Evolutionary conservation across 768 basidiomycete species (phyloP).

Genomic region (Leccinellum luteum): DNA sequence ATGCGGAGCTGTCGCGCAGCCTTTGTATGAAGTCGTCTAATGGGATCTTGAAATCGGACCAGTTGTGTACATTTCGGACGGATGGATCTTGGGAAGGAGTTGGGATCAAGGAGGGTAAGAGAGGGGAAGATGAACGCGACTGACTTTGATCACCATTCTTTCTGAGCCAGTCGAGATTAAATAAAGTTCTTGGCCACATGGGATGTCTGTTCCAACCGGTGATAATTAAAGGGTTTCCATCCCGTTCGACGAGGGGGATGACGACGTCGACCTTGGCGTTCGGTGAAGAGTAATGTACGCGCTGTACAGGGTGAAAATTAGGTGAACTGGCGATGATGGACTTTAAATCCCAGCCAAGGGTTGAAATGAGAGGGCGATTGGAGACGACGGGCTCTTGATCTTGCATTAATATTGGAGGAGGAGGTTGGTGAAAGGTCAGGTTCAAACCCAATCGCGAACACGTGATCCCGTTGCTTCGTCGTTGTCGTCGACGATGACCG

Average conservation of each 20-base stretch:
- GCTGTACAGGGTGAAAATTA: slow-evolving; percentile 44
- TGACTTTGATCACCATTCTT: slow-evolving; percentile 32
- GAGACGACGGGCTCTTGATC: neutral
- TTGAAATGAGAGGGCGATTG: slow-evolving; percentile 30
- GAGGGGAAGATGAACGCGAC: neutral
- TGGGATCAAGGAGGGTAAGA: slow-evolving; percentile 9
- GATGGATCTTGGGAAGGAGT: slow-evolving; percentile 42
- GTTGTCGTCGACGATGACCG: slow-evolving; percentile 11
- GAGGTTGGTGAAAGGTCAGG: neutral
- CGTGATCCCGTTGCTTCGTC: slow-evolving; percentile 19
- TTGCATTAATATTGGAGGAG: neutral
- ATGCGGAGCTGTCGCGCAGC: slow-evolving; percentile 36
- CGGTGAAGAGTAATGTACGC: slow-evolving; percentile 32
- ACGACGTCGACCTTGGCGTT: slow-evolving; percentile 27
- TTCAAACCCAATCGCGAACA: neutral
- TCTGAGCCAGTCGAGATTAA: slow-evolving; percentile 55
- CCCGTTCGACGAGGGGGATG: slow-evolving; percentile 46
- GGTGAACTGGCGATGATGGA: slow-evolving; percentile 35
- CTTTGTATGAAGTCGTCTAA: slow-evolving; percentile 52
- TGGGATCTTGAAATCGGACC: slow-evolving; percentile 51
- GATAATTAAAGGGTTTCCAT: slow-evolving; percentile 63
- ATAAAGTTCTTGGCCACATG: slow-evolving; percentile 54
- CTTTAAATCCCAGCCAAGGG: slow-evolving; percentile 51
- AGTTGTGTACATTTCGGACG: slow-evolving; percentile 62
- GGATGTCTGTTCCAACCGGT: slow-evolving; percentile 53